A percentile compares a stretch with the other conserved stretches of the same genome.
Conservation (phyloP, 306 rosid species). For the Prunus dulcis region DNA sequence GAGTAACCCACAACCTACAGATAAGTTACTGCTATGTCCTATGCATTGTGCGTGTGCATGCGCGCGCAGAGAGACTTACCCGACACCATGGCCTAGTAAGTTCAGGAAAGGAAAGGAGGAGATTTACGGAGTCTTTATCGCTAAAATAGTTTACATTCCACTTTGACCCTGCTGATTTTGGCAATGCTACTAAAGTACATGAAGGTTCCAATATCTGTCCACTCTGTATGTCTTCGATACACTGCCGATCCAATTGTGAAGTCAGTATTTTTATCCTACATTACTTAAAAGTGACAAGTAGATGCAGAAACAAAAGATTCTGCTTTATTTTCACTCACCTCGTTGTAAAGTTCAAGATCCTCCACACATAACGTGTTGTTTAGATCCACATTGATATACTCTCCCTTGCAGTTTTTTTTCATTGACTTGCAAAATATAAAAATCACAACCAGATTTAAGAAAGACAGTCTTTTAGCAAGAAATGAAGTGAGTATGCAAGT, state of each 20-base stretch:
- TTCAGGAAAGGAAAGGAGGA: background rate
- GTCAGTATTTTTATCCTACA: background rate
- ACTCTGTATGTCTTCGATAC: background rate
- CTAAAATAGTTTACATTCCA: background rate
- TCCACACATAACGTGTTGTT: slow-evolving; percentile 9
- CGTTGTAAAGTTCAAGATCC: background rate
- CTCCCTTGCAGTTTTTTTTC: background rate
- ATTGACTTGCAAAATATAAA: background rate
- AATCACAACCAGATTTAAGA: background rate
- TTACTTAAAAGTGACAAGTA: background rate
- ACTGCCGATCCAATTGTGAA: slow-evolving; percentile 5
- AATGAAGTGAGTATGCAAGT: too few relatives aligned
- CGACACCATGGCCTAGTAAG: slow-evolving; percentile 14
- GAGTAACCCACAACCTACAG: background rate
- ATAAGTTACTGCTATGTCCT: background rate
- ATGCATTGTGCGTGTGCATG: too few relatives aligned
- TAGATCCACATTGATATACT: slow-evolving; percentile 1
- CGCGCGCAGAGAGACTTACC: background rate
- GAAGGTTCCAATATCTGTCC: background rate
- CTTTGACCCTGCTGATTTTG: background rate
- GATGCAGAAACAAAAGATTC: background rate
- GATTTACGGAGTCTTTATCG: background rate
- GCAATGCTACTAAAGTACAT: background rate
- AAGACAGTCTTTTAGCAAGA: background rate
- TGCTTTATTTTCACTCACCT: background rate